Base-by-base conservation (phyloP, 2,329 filamentous ascomycete species). In the Cordyceps fumosorosea region DNA sequence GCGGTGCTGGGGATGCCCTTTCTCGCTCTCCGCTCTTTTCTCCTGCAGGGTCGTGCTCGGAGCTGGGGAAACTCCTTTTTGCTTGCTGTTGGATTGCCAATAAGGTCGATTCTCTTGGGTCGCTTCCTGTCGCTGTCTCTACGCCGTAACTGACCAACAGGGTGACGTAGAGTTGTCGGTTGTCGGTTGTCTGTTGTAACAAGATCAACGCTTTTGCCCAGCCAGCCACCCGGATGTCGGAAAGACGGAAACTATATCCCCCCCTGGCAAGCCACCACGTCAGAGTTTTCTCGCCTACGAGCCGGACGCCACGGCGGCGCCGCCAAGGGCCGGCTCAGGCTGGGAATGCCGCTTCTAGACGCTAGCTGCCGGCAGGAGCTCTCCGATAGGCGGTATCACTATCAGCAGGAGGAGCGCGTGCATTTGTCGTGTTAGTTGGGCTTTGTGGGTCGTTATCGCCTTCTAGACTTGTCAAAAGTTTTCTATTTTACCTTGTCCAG, bases 301-400 rank as follows among this genome's bases (percentile, higher is more conserved):
- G 26, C 48, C 40, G 40, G 29, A 60, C 58, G 58, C 58, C 58
- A 60, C 51, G 20, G 34, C 50, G 50, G 20, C 58, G 12, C 16
- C 32, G 58, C 58, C 58, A 60, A 60, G 58, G 47, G 53, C 50
- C 11, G 40, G n/a, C 44, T 11, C 45, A 10, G 56, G 20, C 47
- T 44, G 18, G 8, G 56, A 59, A 60, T 48, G 58, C 58, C 58
- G 58, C 37, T 60, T 55, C 51, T 60, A 60, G 58, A 60, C 58
- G 58, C 58, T 60, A 60, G 58, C 50, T 60, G 58, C 58, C 58
- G 58, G 29, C 58, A 54, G 29, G 50, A 54, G 29, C 40, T 37
- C 57, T 60, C 57, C 50, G 57, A 60, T 60, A 54, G 50, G 57
- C 50, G 48, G 57, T 37, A 37, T 14, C 34, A 14, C 11, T 37